Conservation (phyloP, 495 filamentous ascomycete genomes). For the Aspergillus bertholletiae region DNA sequence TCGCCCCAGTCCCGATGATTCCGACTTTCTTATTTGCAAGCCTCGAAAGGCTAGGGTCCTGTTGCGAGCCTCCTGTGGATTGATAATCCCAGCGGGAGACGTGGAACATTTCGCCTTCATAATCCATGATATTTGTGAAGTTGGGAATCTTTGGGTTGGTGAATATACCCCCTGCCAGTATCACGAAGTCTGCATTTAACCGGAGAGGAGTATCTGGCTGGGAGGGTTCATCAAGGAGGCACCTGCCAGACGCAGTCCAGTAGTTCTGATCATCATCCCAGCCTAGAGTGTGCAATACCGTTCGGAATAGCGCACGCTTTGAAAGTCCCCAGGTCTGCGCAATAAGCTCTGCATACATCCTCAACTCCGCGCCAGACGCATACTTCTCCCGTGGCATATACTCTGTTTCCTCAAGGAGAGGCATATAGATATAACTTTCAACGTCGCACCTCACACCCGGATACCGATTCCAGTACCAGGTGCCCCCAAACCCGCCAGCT, state of each 20-base stretch:
- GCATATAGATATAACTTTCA: constrained; percentile 42
- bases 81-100: constrained; percentile 40
- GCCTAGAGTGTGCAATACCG: too few relatives aligned
- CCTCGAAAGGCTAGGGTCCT: constrained; percentile 34
- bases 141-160: constrained; percentile 24
- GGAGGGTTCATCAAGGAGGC: too few relatives aligned
- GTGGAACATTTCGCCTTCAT: constrained; percentile 33
- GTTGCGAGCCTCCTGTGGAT: constrained; percentile 48
- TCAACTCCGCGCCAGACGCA: constrained; percentile 21
- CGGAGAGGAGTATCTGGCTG: too few relatives aligned
- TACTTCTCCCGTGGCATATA: constrained; percentile 48
- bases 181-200: constrained; percentile 16
- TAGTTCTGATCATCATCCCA: too few relatives aligned
- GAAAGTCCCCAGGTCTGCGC: too few relatives aligned
- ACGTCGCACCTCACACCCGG: constrained; percentile 32
- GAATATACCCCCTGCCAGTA: constrained; percentile 15
- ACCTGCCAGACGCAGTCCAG: too few relatives aligned
- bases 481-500: too few relatives aligned
- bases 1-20: constrained; percentile 48
- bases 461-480: constrained; percentile 47
- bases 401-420: constrained; percentile 56
- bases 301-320: too few relatives aligned
- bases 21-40: constrained; percentile 40
- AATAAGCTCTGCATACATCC: constrained; percentile 21
- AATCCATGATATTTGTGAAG: constrained; percentile 16